A percentile compares a stretch with the other conserved stretches of the same genome.
phyloP scores from a whole-genome alignment of 139 green algal species.

The Pseudopediastrum boryanum region DNA sequence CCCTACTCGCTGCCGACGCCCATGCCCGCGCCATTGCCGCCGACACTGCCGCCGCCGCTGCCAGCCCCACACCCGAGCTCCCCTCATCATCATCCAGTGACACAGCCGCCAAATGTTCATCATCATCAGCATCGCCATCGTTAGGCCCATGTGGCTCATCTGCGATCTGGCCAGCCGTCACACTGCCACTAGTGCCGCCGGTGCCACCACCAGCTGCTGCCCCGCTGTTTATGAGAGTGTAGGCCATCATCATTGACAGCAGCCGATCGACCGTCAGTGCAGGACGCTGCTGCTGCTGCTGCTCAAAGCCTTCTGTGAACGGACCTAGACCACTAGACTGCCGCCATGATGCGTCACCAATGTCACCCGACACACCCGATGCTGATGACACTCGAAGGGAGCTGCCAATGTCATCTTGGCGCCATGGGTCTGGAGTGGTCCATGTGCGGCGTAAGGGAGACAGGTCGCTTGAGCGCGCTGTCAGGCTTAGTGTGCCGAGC shows the following conservation, averaged over 20 bases:
- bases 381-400: background rate
- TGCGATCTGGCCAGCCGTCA: background rate
- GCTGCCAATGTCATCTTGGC: background rate
- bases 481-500: background rate
- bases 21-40: constrained; percentile 65
- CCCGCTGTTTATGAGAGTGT: constrained; percentile 25
- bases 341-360: background rate
- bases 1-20: constrained; percentile 36
- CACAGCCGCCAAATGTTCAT: constrained; percentile 14
- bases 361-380: background rate
- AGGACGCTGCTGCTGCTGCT: constrained; percentile 16
- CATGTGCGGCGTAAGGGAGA: background rate
- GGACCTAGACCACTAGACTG: background rate
- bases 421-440: background rate
- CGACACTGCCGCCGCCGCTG: constrained; percentile 65
- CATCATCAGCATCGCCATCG: background rate
- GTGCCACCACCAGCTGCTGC: background rate
- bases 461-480: background rate
- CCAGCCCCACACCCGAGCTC: constrained; percentile 55
- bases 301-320: background rate
- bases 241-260: constrained; percentile 40
- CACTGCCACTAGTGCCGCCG: background rate
- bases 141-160: background rate
- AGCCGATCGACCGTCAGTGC: constrained; percentile 31
- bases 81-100: constrained; percentile 58